These are phyloP conservation scores for Pseudogymnoascus sp. DNA, from an alignment of 2,329 filamentous ascomycete species.

Conservation along the genomic window DNA sequence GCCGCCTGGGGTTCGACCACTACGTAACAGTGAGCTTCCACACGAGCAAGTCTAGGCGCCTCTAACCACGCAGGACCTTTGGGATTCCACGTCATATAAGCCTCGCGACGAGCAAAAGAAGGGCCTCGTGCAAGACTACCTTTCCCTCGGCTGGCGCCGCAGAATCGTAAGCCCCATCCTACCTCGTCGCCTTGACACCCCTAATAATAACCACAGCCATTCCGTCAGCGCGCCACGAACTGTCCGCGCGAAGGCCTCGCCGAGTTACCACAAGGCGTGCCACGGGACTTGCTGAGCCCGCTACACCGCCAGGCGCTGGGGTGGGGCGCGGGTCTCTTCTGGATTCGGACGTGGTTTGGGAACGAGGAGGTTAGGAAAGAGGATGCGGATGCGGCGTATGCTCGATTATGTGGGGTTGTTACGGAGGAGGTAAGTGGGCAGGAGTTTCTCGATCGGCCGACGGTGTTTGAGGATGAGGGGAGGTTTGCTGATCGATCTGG, in stretches of 20 bases:
- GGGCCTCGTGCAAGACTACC: neutral
- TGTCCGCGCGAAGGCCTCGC: neutral
- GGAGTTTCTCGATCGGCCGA: neutral
- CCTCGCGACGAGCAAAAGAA: neutral
- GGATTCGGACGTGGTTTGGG: neutral
- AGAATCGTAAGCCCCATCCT: neutral
- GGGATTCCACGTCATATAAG: neutral
- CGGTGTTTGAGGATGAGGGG: neutral
- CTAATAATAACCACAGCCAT: neutral
- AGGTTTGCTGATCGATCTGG: constrained; percentile 2
- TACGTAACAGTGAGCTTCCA: neutral
- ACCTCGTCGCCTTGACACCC: neutral
- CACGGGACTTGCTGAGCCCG: neutral
- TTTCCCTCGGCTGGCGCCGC: neutral
- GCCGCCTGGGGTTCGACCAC: neutral
- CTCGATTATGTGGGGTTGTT: neutral
- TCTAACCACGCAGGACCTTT: neutral
- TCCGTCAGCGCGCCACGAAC: neutral
- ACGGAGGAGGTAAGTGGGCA: neutral
- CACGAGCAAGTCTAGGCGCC: neutral
- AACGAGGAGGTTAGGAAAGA: neutral
- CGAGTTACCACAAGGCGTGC: neutral
- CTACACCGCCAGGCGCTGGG: neutral
- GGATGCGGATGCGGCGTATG: neutral
- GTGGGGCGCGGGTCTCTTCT: neutral